Evolutionary conservation across 2,329 filamentous ascomycete species (phyloP).

Genomic region (Aureobasidium sp.): DNA sequence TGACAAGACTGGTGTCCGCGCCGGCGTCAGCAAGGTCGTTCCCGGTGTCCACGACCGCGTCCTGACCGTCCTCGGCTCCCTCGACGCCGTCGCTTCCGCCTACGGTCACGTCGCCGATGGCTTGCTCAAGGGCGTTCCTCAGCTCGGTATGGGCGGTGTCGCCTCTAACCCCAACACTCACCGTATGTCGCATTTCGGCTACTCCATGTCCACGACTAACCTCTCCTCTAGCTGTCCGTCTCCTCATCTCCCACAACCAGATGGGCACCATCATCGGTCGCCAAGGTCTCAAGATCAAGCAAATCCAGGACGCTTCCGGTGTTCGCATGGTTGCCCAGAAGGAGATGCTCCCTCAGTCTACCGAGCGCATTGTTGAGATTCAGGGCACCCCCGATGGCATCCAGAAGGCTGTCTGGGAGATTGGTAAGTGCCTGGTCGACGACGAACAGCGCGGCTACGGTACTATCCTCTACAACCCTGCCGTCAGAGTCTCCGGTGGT

Average conservation of each 20-base stretch:
- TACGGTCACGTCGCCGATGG: slow-evolving; percentile 90
- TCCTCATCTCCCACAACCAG: slow-evolving; percentile 98
- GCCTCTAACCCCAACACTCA: slow-evolving; percentile 84
- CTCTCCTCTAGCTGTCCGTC: slow-evolving; percentile 66
- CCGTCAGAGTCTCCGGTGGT: slow-evolving; percentile 70
- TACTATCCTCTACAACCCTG: slow-evolving; percentile 95
- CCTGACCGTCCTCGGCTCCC: slow-evolving; percentile 83
- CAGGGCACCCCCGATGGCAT: slow-evolving; percentile 92
- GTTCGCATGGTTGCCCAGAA: slow-evolving; percentile 99
- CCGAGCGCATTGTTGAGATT: slow-evolving; percentile 93
- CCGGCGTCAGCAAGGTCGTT: slow-evolving; percentile 97
- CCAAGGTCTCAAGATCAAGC: slow-evolving; percentile 96
- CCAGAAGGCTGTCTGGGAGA: slow-evolving; percentile 95
- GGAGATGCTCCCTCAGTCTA: slow-evolving; percentile 98
- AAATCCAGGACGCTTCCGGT: slow-evolving; percentile 93
- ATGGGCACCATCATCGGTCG: slow-evolving; percentile 99
- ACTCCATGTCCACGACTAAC: slow-evolving; percentile 20
- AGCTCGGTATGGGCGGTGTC: slow-evolving; percentile 92
- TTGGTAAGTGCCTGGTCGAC: slow-evolving; percentile 95
- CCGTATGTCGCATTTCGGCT: slow-evolving; percentile 54
- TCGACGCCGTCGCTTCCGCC: slow-evolving; percentile 81
- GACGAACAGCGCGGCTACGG: slow-evolving; percentile 96
- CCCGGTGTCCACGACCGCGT: slow-evolving; percentile 96
- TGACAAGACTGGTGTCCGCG: slow-evolving; percentile 96
- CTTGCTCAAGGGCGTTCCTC: slow-evolving; percentile 83